These are phyloP conservation scores for Cynara cardunculus DNA, from an alignment of 129 eudicot genomes.

Conservation along the genomic window DNA sequence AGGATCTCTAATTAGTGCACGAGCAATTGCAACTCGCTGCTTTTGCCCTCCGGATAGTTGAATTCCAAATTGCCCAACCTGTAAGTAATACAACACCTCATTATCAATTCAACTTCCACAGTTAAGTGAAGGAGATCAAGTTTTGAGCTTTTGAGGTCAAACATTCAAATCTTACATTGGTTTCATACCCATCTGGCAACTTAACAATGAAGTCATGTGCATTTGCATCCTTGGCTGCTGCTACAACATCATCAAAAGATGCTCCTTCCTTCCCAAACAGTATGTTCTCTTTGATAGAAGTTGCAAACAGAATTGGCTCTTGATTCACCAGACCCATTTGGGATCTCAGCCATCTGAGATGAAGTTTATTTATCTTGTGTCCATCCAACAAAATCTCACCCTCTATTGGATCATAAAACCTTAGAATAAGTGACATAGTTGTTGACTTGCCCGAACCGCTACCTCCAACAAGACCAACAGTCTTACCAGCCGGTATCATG, in stretches of 20 bases:
- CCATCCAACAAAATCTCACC: conserved; percentile 73
- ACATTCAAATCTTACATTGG: conserved; percentile 37
- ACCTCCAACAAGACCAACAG: conserved; percentile 68
- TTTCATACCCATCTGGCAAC: conserved; percentile 70
- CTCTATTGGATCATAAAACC: conserved; percentile 64
- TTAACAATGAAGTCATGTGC: conserved; percentile 65
- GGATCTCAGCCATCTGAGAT: conserved; percentile 75
- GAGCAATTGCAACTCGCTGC: conserved; percentile 70
- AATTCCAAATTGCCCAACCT: conserved; percentile 78
- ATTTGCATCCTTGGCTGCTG: conserved; percentile 68
- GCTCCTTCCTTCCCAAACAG: conserved; percentile 72
- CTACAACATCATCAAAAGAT: conserved; percentile 49
- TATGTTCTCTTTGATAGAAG: conserved; percentile 70
- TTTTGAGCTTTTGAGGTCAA: neutral
- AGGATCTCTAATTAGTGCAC: conserved; percentile 67
- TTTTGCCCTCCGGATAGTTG: conserved; percentile 87
- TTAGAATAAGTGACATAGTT: conserved; percentile 48
- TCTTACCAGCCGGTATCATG: conserved; percentile 48
- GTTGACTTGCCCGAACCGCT: conserved; percentile 84
- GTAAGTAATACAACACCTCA: conserved; percentile 1
- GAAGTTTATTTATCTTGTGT: conserved; percentile 52
- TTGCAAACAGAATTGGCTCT: conserved; percentile 81
- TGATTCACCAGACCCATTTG: conserved; percentile 79
- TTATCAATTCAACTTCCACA: neutral
- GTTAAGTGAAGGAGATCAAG: neutral